Percentiles rank a stretch among this genome's conserved stretches.
Evolutionary conservation across 129 eudicot species (phyloP).

Genomic region (Tagetes erecta): DNA sequence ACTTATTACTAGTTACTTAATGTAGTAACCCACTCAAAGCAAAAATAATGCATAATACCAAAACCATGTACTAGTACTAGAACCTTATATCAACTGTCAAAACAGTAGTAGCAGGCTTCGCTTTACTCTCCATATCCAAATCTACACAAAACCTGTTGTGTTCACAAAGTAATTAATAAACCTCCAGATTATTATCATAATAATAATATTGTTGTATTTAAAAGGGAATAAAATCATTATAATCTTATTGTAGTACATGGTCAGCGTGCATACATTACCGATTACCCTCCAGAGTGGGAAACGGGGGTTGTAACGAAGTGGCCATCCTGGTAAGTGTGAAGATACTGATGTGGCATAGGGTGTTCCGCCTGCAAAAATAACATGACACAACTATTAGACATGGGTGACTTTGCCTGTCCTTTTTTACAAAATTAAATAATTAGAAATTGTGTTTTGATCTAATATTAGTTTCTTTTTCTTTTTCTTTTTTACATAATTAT

Average conservation of each 20-base stretch:
- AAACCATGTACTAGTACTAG: constrained; percentile 19
- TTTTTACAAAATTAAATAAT: too few relatives aligned
- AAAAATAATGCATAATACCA: constrained; percentile 11
- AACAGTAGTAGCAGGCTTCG: background rate
- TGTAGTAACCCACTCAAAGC: background rate
- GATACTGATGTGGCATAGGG: constrained; percentile 80
- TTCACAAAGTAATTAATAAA: constrained; percentile 13
- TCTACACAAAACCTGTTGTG: constrained; percentile 19
- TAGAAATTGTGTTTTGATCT: too few relatives aligned
- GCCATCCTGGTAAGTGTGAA: constrained; percentile 72
- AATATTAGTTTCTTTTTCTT: background rate
- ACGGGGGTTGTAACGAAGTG: constrained; percentile 84
- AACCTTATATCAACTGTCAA: constrained; percentile 5
- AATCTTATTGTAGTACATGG: constrained; percentile 7
- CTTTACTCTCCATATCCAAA: constrained; percentile 6
- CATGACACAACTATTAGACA: background rate
- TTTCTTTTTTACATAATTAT: too few relatives aligned
- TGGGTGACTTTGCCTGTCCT: too few relatives aligned
- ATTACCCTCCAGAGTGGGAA: constrained; percentile 89
- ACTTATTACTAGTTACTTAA: background rate
- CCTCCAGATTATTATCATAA: background rate
- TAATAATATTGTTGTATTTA: background rate
- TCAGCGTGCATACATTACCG: constrained; percentile 10
- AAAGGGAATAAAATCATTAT: background rate
- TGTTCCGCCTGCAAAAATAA: constrained; percentile 69